A percentile compares a stretch with the other conserved stretches of the same genome.
Evolutionary conservation across 805 yeast species (phyloP).

Genomic region (Debaryomyces hansenii): DNA sequence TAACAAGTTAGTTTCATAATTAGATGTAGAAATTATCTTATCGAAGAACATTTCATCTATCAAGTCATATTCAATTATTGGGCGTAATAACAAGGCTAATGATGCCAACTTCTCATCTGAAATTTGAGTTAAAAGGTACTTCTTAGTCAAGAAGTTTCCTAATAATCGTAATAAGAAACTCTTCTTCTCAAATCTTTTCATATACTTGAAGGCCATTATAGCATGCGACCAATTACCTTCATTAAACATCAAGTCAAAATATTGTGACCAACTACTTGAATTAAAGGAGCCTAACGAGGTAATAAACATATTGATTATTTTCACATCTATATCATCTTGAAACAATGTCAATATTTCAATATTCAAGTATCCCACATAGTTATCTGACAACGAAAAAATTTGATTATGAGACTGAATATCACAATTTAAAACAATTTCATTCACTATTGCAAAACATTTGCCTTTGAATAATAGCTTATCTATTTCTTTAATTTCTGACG

Average conservation of each 20-base stretch:
- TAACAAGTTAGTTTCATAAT: slow-evolving; percentile 13
- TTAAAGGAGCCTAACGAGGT: slow-evolving; percentile 23
- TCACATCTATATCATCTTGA: not conserved
- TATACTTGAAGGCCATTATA: slow-evolving; percentile 8
- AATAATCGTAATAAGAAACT: slow-evolving; percentile 17
- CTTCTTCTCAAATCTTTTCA: slow-evolving; percentile 29
- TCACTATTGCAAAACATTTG: slow-evolving; percentile 20
- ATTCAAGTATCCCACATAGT: slow-evolving; percentile 20
- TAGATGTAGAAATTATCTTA: slow-evolving; percentile 13
- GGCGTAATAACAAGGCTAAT: slow-evolving; percentile 13
- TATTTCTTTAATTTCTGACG: slow-evolving; percentile 26
- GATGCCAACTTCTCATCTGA: slow-evolving; percentile 15
- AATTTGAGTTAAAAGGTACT: not conserved
- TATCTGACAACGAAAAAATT: slow-evolving; percentile 13
- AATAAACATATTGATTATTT: slow-evolving; percentile 15
- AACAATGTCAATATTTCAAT: slow-evolving; percentile 16
- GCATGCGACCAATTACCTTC: slow-evolving; percentile 18
- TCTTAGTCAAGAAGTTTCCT: slow-evolving; percentile 8
- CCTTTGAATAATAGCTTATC: slow-evolving; percentile 41
- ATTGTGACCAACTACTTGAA: slow-evolving; percentile 10
- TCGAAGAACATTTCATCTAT: slow-evolving; percentile 23
- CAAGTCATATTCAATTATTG: slow-evolving; percentile 11
- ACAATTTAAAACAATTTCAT: slow-evolving; percentile 16
- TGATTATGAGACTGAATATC: slow-evolving; percentile 8
- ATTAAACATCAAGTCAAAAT: slow-evolving; percentile 24